Percentiles rank a stretch among this genome's conserved stretches.
Conservation (phyloP, 2,329 filamentous ascomycete genomes). For the Aspergillus pseudotamarii region DNA sequence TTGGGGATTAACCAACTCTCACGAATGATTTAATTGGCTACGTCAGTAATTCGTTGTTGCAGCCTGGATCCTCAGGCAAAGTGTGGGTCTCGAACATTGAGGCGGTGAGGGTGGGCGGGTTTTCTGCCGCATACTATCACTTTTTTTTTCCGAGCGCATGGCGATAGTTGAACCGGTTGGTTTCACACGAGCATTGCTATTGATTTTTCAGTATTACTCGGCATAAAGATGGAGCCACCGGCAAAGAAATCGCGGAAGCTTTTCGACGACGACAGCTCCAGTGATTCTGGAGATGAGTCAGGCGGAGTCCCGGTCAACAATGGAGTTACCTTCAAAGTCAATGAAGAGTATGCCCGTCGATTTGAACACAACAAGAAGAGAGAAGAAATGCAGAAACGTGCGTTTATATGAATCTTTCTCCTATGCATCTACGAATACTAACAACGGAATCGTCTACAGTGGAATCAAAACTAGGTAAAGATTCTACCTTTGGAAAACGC, state of each 20-base stretch:
- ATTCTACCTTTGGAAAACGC: conserved; percentile 32
- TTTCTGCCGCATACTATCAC: conserved; percentile 31
- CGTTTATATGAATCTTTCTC: conserved; percentile 13
- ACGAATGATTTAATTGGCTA: conserved; percentile 39
- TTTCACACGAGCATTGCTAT: conserved; percentile 7
- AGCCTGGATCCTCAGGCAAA: conserved; percentile 22
- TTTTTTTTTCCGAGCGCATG: conserved; percentile 20
- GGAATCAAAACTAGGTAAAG: conserved; percentile 79
- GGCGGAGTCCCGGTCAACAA: conserved; percentile 42
- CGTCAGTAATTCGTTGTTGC: conserved; percentile 31
- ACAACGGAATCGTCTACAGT: conserved; percentile 54
- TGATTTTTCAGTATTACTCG: not conserved
- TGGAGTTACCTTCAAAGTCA: conserved; percentile 69
- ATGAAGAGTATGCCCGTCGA: conserved; percentile 82
- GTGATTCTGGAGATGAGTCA: conserved; percentile 41
- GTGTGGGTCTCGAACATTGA: not conserved
- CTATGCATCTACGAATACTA: not conserved
- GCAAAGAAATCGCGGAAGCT: conserved; percentile 45
- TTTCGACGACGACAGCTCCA: conserved; percentile 45
- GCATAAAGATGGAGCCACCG: conserved; percentile 43
- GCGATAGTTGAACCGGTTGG: not conserved
- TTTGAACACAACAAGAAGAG: conserved; percentile 98
- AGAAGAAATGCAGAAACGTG: conserved; percentile 70
- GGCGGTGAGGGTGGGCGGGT: conserved; percentile 31
- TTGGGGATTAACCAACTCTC: conserved; percentile 21